Percentiles rank a stretch among this genome's conserved stretches.
Evolutionary conservation across 1,139 yeast species (phyloP).

Genomic region (Protomyces arabidopsidicola): DNA sequence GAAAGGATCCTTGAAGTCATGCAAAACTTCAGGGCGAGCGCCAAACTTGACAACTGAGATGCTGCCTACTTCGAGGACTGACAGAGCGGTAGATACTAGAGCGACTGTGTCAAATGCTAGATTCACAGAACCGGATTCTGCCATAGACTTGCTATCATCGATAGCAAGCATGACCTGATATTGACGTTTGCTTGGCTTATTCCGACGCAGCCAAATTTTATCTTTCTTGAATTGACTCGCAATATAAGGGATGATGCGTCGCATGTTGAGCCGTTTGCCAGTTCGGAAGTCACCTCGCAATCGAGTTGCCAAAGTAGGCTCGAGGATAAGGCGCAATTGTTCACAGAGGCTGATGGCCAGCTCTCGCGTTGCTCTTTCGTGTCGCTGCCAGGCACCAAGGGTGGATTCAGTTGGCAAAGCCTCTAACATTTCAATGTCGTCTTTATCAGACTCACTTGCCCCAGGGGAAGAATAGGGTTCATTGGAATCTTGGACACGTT

Average conservation of each 20-base stretch:
- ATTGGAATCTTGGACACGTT: background rate
- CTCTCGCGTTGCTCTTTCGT: constrained; percentile 80
- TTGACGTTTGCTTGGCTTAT: constrained; percentile 94
- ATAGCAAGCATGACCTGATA: constrained; percentile 97
- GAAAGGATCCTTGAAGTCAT: constrained; percentile 83
- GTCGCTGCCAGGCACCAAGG: constrained; percentile 70
- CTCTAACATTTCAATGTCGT: constrained; percentile 43
- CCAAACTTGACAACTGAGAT: constrained; percentile 89
- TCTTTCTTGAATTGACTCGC: constrained; percentile 97
- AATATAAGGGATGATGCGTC: constrained; percentile 93
- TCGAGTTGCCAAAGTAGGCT: constrained; percentile 93
- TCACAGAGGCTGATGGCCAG: constrained; percentile 84
- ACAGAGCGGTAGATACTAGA: constrained; percentile 84
- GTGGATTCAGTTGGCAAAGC: constrained; percentile 52
- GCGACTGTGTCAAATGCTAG: constrained; percentile 94
- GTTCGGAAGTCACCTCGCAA: constrained; percentile 93
- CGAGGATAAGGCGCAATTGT: constrained; percentile 84
- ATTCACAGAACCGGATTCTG: constrained; percentile 77
- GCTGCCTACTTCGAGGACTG: constrained; percentile 93
- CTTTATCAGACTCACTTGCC: constrained; percentile 28
- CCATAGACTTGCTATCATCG: constrained; percentile 96
- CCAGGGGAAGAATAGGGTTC: background rate
- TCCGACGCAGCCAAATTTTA: constrained; percentile 96
- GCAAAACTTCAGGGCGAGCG: constrained; percentile 74
- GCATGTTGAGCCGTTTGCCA: constrained; percentile 95